These are phyloP conservation scores for Apiospora marii DNA, from an alignment of 2,329 filamentous ascomycete species.

Conservation along the genomic window DNA sequence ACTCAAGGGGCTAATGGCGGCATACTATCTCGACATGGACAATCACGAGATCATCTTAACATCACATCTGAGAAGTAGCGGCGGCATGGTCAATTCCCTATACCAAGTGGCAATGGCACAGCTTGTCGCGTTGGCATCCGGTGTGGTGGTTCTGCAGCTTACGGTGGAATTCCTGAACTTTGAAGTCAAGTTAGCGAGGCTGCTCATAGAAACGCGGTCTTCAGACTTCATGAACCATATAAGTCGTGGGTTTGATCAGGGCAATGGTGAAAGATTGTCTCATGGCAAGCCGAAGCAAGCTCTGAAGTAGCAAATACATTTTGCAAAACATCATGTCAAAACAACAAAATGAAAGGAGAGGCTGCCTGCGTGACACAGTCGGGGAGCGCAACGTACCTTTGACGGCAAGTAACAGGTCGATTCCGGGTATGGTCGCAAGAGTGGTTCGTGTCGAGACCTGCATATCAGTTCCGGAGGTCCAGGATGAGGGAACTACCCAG, in stretches of 20 bases:
- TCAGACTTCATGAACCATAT: background rate
- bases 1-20: background rate
- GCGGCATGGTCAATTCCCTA: background rate
- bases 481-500: background rate
- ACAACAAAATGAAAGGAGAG: background rate
- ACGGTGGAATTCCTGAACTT: constrained; percentile 99
- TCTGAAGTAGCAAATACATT: constrained; percentile 99
- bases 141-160: constrained; percentile 98
- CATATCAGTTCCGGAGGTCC: background rate
- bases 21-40: background rate
- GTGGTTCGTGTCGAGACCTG: background rate
- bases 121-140: background rate
- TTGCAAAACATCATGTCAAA: constrained; percentile 90
- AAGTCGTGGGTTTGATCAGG: constrained; percentile 65
- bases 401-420: constrained; percentile 71
- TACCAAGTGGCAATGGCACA: background rate
- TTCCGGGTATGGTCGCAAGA: background rate
- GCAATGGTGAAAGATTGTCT: constrained; percentile 94
- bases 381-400: constrained; percentile 68
- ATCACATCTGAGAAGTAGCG: background rate
- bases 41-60: background rate
- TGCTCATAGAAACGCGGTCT: background rate
- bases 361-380: constrained; percentile 19
- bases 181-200: constrained; percentile 28
- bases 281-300: constrained; percentile 82